phyloP scores from a whole-genome alignment of 345 rosid genomes.

The Euphorbia lathyris region DNA sequence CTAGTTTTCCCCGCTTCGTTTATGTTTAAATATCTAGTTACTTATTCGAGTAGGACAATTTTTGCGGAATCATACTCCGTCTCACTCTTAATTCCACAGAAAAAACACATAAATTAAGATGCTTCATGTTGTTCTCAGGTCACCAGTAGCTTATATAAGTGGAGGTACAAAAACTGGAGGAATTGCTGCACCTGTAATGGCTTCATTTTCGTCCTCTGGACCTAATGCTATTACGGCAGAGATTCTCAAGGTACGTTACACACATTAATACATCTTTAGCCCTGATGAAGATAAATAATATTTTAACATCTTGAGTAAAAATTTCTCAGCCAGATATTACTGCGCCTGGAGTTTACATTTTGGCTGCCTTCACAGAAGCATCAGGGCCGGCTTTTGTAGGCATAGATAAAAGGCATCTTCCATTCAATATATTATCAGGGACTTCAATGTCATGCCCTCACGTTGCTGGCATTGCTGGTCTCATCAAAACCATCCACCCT shows the following conservation, averaged over 20 bases:
- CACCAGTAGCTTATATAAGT: slow-evolving; percentile 21
- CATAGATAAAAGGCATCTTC: slow-evolving; percentile 47
- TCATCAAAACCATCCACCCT: slow-evolving; percentile 14
- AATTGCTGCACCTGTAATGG: slow-evolving; percentile 21
- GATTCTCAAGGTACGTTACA: slow-evolving; percentile 16
- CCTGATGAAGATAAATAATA: no score
- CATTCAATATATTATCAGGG: slow-evolving; percentile 67
- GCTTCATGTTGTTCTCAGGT: background rate
- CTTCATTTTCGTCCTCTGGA: slow-evolving; percentile 20
- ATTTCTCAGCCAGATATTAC: slow-evolving; percentile 66
- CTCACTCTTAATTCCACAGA: no score
- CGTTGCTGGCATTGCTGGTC: slow-evolving; percentile 22
- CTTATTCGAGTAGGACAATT: no score
- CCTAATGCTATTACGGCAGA: slow-evolving; percentile 22
- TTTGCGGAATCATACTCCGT: no score
- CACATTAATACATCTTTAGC: background rate
- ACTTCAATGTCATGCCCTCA: slow-evolving; percentile 58
- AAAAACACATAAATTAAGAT: no score
- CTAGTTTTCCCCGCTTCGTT: no score
- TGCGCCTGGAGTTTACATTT: slow-evolving; percentile 84
- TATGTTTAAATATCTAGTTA: no score
- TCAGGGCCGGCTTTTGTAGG: slow-evolving; percentile 52
- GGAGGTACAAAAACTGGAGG: slow-evolving; percentile 18
- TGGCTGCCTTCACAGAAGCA: slow-evolving; percentile 66
- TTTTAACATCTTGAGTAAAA: background rate